phyloP scores from a whole-genome alignment of 768 basidiomycete genomes.

The Leccinum obscurum region DNA sequence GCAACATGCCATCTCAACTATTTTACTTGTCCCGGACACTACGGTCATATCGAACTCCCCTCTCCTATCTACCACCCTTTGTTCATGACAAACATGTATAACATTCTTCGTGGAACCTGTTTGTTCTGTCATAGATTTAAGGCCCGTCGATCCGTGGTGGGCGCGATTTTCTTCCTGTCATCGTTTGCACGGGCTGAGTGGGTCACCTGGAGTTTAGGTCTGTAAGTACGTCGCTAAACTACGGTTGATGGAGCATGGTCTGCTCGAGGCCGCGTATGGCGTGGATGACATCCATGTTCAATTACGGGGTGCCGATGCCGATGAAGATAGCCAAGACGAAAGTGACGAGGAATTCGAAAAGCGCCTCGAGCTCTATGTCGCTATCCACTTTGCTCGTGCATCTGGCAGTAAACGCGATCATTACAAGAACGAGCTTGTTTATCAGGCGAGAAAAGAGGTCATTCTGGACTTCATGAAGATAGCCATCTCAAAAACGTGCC shows the following conservation, averaged over 20 bases:
- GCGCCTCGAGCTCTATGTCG: constrained; percentile 67
- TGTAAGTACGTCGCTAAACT: constrained; percentile 86
- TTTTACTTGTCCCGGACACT: constrained; percentile 96
- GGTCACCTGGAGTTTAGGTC: constrained; percentile 45
- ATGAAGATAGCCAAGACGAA: constrained; percentile 52
- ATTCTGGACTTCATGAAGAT: constrained; percentile 80
- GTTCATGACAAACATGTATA: constrained; percentile 90
- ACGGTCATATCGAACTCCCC: constrained; percentile 95
- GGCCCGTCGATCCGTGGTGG: constrained; percentile 67
- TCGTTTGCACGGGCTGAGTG: constrained; percentile 10
- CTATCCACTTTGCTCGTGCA: constrained; percentile 43
- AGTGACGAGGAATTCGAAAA: constrained; percentile 58
- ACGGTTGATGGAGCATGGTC: constrained; percentile 84
- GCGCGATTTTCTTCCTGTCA: constrained; percentile 25
- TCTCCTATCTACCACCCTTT: constrained; percentile 95
- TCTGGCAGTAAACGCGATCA: constrained; percentile 68
- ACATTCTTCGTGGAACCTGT: constrained; percentile 83
- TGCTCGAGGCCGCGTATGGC: constrained; percentile 76
- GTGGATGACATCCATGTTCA: constrained; percentile 67
- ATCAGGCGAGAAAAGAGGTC: constrained; percentile 79
- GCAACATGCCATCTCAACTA: constrained; percentile 90
- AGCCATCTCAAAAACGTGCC: constrained; percentile 70
- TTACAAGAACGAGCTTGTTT: constrained; percentile 88
- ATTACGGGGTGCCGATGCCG: constrained; percentile 32
- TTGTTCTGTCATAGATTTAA: constrained; percentile 95